Base-by-base conservation (phyloP, 805 yeast species). In the Metahyphopichia silvanorum region DNA sequence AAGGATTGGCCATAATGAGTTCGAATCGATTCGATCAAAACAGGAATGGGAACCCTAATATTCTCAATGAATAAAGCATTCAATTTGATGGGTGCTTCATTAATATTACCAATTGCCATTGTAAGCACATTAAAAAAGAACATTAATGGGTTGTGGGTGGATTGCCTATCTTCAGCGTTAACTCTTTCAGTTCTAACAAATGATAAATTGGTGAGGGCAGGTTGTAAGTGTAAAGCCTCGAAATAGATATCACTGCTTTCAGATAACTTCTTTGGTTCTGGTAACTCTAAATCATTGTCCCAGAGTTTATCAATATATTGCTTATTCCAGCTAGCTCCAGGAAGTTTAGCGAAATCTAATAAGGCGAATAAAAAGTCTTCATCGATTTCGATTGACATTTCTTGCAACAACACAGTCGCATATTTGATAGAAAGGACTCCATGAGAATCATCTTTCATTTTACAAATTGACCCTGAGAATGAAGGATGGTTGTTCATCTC, bases 101-200 rank as follows among this genome's bases (percentile, higher is more conserved):
- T 91, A 39, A 94, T 86, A 55, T 91, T 93, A 16, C 98, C 98
- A 41, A 93, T 77, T 0, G 98, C 95, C 97, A 91, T 89, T 0
- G 97, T 88, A 38, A 93, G 65, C 23, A 91, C 79, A 54, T 93
- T 87, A 44, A 86, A 69, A 41, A 87, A 77, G 55, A 85, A 83
- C 74, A 82, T 74, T 31, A 89, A 53, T 0, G 93, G 68, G 42
- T 79, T 82, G 28, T 77, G 79, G 2, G 84, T 64, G 2, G 74
- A 55, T 0, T 67, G 61, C 9, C 79, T 73, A 34, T 80, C 86
- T 34, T 77, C 84, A 4, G 75, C 79, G 50, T 79, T 76, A 20
- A 82, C 69, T 35, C 86, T 66, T 48, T 88, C 96, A 0, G 95
- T 86, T 40, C 98, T 76, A 17, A 86, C 87, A 66, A 94, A 93